Conservation (phyloP, 73 alveolate species). For the Stentor coeruleus region DNA sequence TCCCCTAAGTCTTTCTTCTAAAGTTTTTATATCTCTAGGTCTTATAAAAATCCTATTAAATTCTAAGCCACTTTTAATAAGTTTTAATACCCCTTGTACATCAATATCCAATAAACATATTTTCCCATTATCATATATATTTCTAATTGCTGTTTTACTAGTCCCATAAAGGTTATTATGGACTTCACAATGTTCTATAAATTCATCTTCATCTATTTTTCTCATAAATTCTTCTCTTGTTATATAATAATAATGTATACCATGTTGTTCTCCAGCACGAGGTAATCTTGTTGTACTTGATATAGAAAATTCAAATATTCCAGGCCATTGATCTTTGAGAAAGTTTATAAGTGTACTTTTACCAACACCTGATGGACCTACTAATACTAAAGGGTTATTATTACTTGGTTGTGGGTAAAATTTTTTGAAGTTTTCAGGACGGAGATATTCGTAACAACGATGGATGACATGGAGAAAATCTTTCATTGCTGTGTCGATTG, state of each 20-base stretch:
- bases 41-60: conserved; percentile 71
- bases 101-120: conserved; percentile 83
- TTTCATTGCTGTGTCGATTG: not conserved
- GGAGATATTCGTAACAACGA: not conserved
- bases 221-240: conserved; percentile 64
- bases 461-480: conserved; percentile 7
- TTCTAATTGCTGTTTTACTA: conserved; percentile 58
- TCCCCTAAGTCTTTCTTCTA: conserved; percentile 73
- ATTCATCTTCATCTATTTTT: conserved; percentile 50
- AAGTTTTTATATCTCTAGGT: conserved; percentile 61
- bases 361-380: conserved; percentile 88
- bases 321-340: conserved; percentile 40
- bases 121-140: conserved; percentile 56
- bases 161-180: conserved; percentile 90
- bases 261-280: conserved; percentile 62
- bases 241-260: conserved; percentile 68
- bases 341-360: conserved; percentile 52
- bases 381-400: conserved; percentile 61
- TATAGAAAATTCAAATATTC: conserved; percentile 42
- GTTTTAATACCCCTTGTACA: conserved; percentile 80
- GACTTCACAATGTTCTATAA: conserved; percentile 70
- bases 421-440: conserved; percentile 75
- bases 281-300: conserved; percentile 57
- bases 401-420: conserved; percentile 79
- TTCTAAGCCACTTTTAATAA: conserved; percentile 36